A percentile compares a stretch with the other conserved stretches of the same genome.
Evolutionary conservation across 352 stramenopile species (phyloP).

Genomic region (Pythium aquatile): DNA sequence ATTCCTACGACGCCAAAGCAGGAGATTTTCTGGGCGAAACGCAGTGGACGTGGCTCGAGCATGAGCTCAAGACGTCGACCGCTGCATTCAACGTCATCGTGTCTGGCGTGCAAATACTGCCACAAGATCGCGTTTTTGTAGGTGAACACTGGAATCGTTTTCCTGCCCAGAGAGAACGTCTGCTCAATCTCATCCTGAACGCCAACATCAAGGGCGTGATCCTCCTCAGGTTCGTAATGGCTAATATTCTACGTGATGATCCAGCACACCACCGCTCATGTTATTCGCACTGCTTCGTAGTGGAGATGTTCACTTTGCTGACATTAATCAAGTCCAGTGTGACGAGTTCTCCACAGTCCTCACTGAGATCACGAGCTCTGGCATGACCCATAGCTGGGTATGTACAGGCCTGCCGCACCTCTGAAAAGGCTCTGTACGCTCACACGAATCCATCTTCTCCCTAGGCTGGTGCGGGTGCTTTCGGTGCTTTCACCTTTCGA

Average conservation of each 20-base stretch:
- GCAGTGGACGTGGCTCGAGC: conserved; percentile 50
- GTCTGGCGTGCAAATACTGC: conserved; percentile 59
- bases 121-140: conserved; percentile 39
- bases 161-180: conserved; percentile 39
- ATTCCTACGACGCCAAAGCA: conserved; percentile 28
- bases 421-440: background rate
- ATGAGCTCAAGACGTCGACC: conserved; percentile 36
- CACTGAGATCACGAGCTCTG: conserved; percentile 64
- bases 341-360: conserved; percentile 26
- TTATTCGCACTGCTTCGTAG: conserved; percentile 12
- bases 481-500: conserved; percentile 21
- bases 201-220: conserved; percentile 45
- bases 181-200: conserved; percentile 59
- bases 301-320: conserved; percentile 75
- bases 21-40: conserved; percentile 44
- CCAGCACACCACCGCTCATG: no score
- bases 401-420: background rate
- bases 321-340: conserved; percentile 76
- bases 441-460: background rate
- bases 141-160: conserved; percentile 70
- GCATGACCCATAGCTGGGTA: conserved; percentile 84
- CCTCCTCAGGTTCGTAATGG: conserved; percentile 40
- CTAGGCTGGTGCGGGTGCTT: background rate
- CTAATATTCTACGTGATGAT: background rate
- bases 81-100: conserved; percentile 78